A percentile compares a stretch with the other conserved stretches of the same genome.
Conservation (phyloP, 345 rosid species). For the Mangifera indica region DNA sequence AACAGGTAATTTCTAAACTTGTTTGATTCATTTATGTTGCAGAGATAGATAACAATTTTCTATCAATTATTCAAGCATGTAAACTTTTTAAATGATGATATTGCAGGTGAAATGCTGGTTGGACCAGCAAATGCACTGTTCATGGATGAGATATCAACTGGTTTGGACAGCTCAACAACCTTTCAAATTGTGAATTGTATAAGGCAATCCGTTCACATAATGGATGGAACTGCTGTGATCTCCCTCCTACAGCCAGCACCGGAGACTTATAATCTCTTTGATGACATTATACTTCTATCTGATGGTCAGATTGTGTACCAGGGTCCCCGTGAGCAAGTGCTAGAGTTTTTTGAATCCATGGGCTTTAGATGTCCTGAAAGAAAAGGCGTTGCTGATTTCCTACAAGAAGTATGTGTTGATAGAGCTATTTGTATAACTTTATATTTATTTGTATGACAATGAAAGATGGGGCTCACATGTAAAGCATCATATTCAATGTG, state of each 20-base stretch:
- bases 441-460: too few relatives aligned
- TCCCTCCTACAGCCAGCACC: conserved; percentile 88
- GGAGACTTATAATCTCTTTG: conserved; percentile 70
- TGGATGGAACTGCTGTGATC: conserved; percentile 58
- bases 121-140: conserved; percentile 55
- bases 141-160: conserved; percentile 81
- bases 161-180: conserved; percentile 80
- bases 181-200: conserved; percentile 72
- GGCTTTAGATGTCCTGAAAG: conserved; percentile 30
- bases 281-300: conserved; percentile 66
- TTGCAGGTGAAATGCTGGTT: conserved; percentile 69
- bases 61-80: not conserved
- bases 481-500: not conserved
- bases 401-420: conserved; percentile 27
- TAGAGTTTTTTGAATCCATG: conserved; percentile 24
- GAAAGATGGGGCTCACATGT: conserved; percentile 31
- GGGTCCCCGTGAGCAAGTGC: conserved; percentile 27
- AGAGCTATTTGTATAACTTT: not conserved
- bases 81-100: not conserved
- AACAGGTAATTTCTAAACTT: conserved; percentile 37
- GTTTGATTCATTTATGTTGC: not conserved
- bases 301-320: conserved; percentile 45
- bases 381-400: conserved; percentile 32
- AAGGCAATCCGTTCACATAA: conserved; percentile 57
- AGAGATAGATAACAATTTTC: not conserved